These are phyloP conservation scores for Leptographium procerum DNA, from an alignment of 2,329 filamentous ascomycete species.

Conservation along the genomic window DNA sequence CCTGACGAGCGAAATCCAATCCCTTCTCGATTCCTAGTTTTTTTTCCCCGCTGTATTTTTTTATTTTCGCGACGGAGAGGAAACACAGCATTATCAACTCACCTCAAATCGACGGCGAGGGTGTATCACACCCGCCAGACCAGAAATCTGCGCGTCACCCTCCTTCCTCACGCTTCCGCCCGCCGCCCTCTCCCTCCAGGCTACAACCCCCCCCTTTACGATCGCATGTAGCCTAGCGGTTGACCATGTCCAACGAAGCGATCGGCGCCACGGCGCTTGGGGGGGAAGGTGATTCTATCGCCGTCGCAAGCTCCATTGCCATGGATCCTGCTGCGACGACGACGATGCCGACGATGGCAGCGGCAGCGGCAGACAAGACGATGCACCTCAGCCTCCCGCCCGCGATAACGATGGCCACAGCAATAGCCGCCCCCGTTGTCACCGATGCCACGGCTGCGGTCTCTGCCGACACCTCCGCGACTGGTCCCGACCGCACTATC, in stretches of 20 bases:
- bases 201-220: constrained; percentile 14
- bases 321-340: constrained; percentile 1
- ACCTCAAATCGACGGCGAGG: neutral
- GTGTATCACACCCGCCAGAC: neutral
- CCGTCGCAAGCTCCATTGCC: constrained; percentile 11
- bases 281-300: constrained; percentile 19
- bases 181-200: constrained; percentile 8
- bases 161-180: constrained; percentile 2
- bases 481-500: constrained; percentile 21
- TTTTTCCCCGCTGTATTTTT: constrained; percentile 3
- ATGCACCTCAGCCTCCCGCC: constrained; percentile 8
- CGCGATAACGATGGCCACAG: constrained; percentile 3
- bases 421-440: constrained; percentile 2
- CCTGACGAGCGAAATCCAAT: constrained; percentile 9
- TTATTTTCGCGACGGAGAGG: neutral
- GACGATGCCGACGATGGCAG: neutral
- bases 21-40: constrained; percentile 4
- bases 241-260: constrained; percentile 44
- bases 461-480: constrained; percentile 6
- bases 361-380: constrained; percentile 12
- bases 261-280: constrained; percentile 35
- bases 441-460: neutral
- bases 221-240: constrained; percentile 17
- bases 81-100: constrained; percentile 1
- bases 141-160: constrained; percentile 1